Conservation (phyloP, 2,329 filamentous ascomycete genomes). For the Aspergillus oerlinghausenensis region DNA sequence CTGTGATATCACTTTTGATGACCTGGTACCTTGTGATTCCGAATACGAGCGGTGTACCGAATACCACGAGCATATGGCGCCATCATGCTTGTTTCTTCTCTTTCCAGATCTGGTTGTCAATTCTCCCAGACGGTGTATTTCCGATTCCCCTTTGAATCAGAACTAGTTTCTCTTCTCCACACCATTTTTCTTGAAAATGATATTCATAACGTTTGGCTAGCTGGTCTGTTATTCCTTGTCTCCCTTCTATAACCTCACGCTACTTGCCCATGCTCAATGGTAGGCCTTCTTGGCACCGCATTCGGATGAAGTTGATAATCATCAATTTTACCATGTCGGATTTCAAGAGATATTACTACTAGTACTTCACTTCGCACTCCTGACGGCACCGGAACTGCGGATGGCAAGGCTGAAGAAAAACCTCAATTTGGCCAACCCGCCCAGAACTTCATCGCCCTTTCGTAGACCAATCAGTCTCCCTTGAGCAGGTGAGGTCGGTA, state of each 20-base stretch:
- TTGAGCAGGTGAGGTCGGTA: too few relatives aligned
- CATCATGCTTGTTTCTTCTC: background rate
- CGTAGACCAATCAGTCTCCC: too few relatives aligned
- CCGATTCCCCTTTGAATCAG: slow-evolving; percentile 4
- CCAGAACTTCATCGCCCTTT: too few relatives aligned
- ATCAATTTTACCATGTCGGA: background rate
- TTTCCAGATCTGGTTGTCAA: background rate
- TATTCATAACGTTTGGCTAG: background rate
- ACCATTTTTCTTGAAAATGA: background rate
- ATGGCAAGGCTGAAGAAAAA: background rate
- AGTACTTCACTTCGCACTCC: too few relatives aligned
- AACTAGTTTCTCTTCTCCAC: slow-evolving; percentile 2
- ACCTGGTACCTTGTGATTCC: background rate
- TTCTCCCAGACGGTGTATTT: background rate
- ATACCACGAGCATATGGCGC: background rate
- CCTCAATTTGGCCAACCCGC: too few relatives aligned
- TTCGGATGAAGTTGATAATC: background rate
- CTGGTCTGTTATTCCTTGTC: background rate
- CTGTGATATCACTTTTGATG: slow-evolving; percentile 12
- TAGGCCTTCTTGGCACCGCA: background rate
- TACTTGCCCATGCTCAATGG: background rate
- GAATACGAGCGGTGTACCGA: background rate
- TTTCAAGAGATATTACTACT: background rate
- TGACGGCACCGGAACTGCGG: too few relatives aligned
- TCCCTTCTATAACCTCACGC: background rate